These are phyloP conservation scores for Pythium biforme DNA, from an alignment of 352 stramenopile genomes.

Conservation along the genomic window DNA sequence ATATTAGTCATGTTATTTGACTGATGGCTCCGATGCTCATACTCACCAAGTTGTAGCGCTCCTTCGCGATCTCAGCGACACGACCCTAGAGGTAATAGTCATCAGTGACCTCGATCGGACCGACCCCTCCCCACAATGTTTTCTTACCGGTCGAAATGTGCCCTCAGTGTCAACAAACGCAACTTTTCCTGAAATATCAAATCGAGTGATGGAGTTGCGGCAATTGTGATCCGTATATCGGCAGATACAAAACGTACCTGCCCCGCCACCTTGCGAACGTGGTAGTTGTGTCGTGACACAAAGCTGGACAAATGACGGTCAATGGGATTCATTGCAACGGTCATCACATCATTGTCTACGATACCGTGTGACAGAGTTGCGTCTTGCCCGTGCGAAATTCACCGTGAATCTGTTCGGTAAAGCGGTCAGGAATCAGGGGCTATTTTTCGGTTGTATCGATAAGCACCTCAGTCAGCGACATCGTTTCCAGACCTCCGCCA, in stretches of 20 bases:
- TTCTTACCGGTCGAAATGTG: slow-evolving; percentile 84
- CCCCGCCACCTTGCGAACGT: slow-evolving; percentile 74
- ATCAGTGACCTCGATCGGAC: not conserved
- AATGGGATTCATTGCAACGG: not conserved
- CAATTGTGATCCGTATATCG: not conserved
- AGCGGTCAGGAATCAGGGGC: not conserved
- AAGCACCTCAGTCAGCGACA: slow-evolving; percentile 89
- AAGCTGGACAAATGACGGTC: slow-evolving; percentile 35
- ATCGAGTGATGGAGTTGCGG: not conserved
- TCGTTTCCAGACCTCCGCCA: slow-evolving; percentile 86
- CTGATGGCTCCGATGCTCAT: not conserved
- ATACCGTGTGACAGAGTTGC: slow-evolving; percentile 91
- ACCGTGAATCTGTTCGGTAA: slow-evolving; percentile 67
- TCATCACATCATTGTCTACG: not conserved
- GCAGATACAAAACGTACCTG: slow-evolving; percentile 41
- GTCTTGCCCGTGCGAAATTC: slow-evolving; percentile 95
- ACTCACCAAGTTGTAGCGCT: slow-evolving; percentile 70
- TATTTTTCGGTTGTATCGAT: not conserved
- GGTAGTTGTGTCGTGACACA: slow-evolving; percentile 85
- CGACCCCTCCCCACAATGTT: not conserved
- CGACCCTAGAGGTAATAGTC: slow-evolving; percentile 42
- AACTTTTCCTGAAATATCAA: slow-evolving; percentile 61
- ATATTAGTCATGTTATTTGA: not conserved
- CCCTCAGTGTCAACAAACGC: slow-evolving; percentile 91
- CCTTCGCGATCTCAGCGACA: slow-evolving; percentile 81